Evolutionary conservation across 2,329 filamentous ascomycete species (phyloP), one percentile per base, ranked within the genome.

Genomic region (Trichoderma sp.): DNA sequence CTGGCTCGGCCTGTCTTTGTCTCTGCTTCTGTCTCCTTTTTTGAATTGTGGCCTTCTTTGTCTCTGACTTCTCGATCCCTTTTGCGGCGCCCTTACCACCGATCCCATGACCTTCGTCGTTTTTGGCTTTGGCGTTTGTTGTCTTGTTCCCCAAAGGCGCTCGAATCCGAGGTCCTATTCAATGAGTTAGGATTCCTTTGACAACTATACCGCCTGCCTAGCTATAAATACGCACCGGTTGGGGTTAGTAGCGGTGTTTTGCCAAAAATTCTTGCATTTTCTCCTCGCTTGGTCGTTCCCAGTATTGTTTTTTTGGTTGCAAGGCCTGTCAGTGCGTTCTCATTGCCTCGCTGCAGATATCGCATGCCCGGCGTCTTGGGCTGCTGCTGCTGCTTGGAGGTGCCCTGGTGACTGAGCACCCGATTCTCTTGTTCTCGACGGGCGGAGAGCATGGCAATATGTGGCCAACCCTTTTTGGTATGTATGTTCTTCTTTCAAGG

Each of bases 101-200:
- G 7, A 87, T 87, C 4, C 89, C 89, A 71, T 91, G 89, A 3
- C 89, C 90, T 71, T 91, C 89, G 72, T 89, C 86, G 60, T 84
- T 85, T 76, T 84, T 88, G 70, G 90, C 87, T 83, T 97, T 98
- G 66, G 92, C 93, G 79, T 99, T 99, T 64, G 96, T 98, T 1
- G 95, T 98, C 81, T 99, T 99, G 84, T 93, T 91, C 39, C 95
- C 95, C 59, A 99, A 83, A 14, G 93, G 92, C 46, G 94, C 94
- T 75, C 95, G 89, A 70, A 84, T 90, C 69, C 89, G 88, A 32
- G 76, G 75, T 14, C 74, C 79, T 61, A 58, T 2, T 30, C 54
- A 30, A 54, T 1, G 37, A 51, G 37, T 59, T 49, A 75, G 56
- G 73, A 54, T 60, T 61, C 18, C 7, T 4, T 43, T n/a, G 16